phyloP scores from a whole-genome alignment of 805 yeast species.

The Middelhovenomyces tepae region DNA sequence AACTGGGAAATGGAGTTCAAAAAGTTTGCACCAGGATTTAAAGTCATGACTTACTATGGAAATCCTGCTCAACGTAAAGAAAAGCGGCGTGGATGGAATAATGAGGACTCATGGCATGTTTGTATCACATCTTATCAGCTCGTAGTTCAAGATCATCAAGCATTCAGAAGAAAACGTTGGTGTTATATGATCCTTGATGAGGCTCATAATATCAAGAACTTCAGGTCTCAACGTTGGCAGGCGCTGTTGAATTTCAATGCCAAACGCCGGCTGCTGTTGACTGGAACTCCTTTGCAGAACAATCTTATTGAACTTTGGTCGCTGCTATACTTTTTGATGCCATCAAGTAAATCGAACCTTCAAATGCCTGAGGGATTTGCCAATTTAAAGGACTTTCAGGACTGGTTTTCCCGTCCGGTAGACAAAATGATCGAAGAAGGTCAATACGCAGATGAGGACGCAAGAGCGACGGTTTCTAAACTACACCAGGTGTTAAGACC shows the following conservation, averaged over 20 bases:
- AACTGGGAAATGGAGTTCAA: constrained; percentile 99
- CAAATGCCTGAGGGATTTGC: constrained; percentile 95
- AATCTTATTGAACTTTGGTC: constrained; percentile 97
- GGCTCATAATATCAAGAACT: constrained; percentile 95
- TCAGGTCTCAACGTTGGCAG: constrained; percentile 95
- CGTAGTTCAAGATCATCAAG: constrained; percentile 95
- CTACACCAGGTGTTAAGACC: constrained; percentile 93
- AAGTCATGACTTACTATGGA: constrained; percentile 91
- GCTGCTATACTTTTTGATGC: constrained; percentile 88
- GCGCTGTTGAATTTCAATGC: constrained; percentile 90
- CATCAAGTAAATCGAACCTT: constrained; percentile 50
- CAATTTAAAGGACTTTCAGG: constrained; percentile 88
- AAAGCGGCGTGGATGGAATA: constrained; percentile 96
- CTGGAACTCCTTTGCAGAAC: constrained; percentile 97
- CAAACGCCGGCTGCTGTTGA: constrained; percentile 72
- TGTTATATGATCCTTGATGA: constrained; percentile 95
- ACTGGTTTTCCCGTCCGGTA: constrained; percentile 98
- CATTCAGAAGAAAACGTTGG: constrained; percentile 90
- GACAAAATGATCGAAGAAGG: constrained; percentile 83
- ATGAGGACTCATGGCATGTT: constrained; percentile 90
- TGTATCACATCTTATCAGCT: constrained; percentile 95
- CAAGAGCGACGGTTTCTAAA: constrained; percentile 75
- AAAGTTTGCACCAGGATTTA: constrained; percentile 95
- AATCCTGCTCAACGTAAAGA: constrained; percentile 94
- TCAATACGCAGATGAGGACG: constrained; percentile 56